phyloP scores from a whole-genome alignment of 176 grass and related monocot species.

The Alopecurus myosuroides region DNA sequence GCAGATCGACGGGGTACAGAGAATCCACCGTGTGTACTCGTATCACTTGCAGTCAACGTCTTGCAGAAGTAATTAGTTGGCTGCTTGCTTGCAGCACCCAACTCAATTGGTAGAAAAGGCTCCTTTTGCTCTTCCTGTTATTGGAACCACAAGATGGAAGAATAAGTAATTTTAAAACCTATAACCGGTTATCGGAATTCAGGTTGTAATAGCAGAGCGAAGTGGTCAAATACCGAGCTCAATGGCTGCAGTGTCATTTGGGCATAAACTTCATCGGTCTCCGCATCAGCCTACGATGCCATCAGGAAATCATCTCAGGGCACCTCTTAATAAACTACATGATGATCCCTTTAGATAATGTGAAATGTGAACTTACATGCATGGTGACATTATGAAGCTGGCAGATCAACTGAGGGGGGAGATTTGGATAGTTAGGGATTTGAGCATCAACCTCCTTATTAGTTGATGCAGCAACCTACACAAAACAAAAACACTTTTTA shows the following conservation, averaged over 20 bases:
- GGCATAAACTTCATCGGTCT: slow-evolving; percentile 98
- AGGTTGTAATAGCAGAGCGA: slow-evolving; percentile 5
- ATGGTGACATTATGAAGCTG: slow-evolving; percentile 99
- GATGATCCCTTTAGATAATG: slow-evolving; percentile 6
- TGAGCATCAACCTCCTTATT: slow-evolving; percentile 93
- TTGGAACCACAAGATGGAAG: slow-evolving; percentile 16
- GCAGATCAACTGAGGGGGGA: slow-evolving; percentile 91
- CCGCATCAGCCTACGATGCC: slow-evolving; percentile 69
- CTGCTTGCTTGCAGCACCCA: slow-evolving; percentile 79
- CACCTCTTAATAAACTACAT: slow-evolving; percentile 20
- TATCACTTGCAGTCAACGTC: slow-evolving; percentile 95
- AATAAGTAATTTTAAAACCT: neutral
- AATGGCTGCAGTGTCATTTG: slow-evolving; percentile 96
- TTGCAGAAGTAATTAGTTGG: slow-evolving; percentile 98
- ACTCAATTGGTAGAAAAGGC: slow-evolving; percentile 78
- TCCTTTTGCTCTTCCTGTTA: slow-evolving; percentile 90
- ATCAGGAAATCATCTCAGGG: slow-evolving; percentile 5
- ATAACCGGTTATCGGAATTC: neutral
- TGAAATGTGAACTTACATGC: slow-evolving; percentile 63
- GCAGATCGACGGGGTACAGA: slow-evolving; percentile 91
- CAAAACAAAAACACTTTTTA: slow-evolving; percentile 6
- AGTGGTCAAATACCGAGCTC: slow-evolving; percentile 51
- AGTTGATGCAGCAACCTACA: slow-evolving; percentile 88
- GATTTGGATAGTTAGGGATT: slow-evolving; percentile 92
- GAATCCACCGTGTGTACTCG: slow-evolving; percentile 95